Conservation (phyloP, 2,329 filamentous ascomycete genomes). For the Diplocarpon mali region DNA sequence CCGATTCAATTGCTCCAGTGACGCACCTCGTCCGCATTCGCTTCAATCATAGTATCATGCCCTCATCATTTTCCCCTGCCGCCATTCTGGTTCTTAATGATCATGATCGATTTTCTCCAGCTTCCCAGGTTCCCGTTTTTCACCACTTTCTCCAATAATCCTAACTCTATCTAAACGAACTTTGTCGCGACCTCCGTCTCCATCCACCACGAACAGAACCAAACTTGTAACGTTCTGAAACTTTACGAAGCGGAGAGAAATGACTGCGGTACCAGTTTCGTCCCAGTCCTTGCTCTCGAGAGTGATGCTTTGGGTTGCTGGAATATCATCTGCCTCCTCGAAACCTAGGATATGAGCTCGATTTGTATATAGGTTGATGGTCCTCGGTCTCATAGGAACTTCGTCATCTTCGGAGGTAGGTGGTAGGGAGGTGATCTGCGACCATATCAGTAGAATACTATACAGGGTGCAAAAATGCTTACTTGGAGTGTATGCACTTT, state of each 20-base stretch:
- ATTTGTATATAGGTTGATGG: slow-evolving; percentile 80
- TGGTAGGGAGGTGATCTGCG: slow-evolving; percentile 72
- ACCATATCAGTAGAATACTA: background rate
- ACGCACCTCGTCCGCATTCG: no score
- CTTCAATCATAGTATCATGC: slow-evolving; percentile 1
- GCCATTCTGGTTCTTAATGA: slow-evolving; percentile 27
- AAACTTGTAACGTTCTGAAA: slow-evolving; percentile 89
- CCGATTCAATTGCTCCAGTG: slow-evolving; percentile 1
- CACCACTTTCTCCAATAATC: slow-evolving; percentile 78
- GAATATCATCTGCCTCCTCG: slow-evolving; percentile 81
- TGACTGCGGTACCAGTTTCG: slow-evolving; percentile 58
- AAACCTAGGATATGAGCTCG: slow-evolving; percentile 85
- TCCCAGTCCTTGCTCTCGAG: slow-evolving; percentile 74
- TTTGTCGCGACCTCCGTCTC: slow-evolving; percentile 73
- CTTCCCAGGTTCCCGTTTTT: slow-evolving; percentile 89
- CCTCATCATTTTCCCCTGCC: background rate
- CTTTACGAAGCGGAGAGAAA: slow-evolving; percentile 81
- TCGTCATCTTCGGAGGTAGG: slow-evolving; percentile 52
- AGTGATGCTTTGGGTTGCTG: slow-evolving; percentile 68
- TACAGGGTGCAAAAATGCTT: slow-evolving; percentile 18
- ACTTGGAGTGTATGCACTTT: slow-evolving; percentile 79
- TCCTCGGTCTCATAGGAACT: slow-evolving; percentile 73
- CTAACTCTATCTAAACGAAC: slow-evolving; percentile 70
- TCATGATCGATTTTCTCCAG: slow-evolving; percentile 88
- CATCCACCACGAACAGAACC: slow-evolving; percentile 80